These are phyloP conservation scores for Diaporthe sp. DNA, from an alignment of 2,329 filamentous ascomycete genomes.

Conservation along the genomic window DNA sequence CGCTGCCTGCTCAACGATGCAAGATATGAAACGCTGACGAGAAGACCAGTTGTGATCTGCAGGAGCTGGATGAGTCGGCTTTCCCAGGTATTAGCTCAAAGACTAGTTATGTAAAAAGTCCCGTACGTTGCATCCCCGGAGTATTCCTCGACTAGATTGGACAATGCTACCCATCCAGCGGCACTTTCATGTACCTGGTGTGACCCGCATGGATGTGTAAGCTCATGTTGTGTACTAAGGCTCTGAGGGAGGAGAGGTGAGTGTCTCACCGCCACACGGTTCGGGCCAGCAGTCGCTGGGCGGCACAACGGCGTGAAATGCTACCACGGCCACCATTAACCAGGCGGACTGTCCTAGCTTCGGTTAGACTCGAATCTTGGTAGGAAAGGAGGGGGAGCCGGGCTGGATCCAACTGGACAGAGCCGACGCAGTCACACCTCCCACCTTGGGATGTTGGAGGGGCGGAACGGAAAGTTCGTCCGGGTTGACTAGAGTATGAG, in stretches of 20 bases:
- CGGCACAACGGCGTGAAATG: not conserved
- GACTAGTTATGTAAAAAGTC: not conserved
- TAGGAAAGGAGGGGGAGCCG: not conserved
- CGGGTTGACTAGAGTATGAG: not conserved
- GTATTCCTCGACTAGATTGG: not conserved
- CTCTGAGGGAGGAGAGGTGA: not conserved
- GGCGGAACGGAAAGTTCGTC: not conserved
- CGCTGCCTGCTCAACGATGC: no score
- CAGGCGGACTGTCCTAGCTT: not conserved
- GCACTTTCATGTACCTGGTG: not conserved
- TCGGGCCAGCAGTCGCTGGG: not conserved
- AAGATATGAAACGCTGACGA: not conserved
- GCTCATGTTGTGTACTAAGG: not conserved
- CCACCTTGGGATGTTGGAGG: not conserved
- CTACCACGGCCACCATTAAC: not conserved
- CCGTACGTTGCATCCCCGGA: not conserved
- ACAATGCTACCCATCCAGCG: not conserved
- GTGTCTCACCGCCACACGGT: constrained; percentile 13
- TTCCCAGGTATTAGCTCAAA: not conserved
- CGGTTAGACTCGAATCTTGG: not conserved
- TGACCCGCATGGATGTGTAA: not conserved
- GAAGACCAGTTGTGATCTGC: not conserved
- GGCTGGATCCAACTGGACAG: constrained; percentile 6
- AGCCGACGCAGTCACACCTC: not conserved
- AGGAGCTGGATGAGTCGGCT: not conserved